These are phyloP conservation scores for Fusarium mexicanum DNA, from an alignment of 2,329 filamentous ascomycete genomes.

Conservation along the genomic window DNA sequence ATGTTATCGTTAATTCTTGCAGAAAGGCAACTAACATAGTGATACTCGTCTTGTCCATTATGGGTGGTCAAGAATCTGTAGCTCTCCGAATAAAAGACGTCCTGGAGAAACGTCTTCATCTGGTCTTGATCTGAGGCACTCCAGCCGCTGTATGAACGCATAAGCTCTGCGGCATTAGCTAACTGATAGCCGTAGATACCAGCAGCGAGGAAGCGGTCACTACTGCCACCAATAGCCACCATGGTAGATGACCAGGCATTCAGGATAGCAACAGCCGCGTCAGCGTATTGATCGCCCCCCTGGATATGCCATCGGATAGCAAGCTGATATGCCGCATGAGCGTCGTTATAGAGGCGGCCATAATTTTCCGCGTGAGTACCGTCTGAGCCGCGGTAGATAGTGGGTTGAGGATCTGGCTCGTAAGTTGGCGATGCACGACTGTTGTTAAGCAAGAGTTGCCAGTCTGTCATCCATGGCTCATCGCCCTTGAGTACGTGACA, in stretches of 20 bases:
- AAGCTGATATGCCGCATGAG: neutral
- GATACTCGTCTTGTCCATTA: neutral
- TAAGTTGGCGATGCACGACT: neutral
- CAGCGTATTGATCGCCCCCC: neutral
- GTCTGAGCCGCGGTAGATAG: neutral
- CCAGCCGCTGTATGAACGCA: neutral
- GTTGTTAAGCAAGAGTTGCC: neutral
- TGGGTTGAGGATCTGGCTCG: neutral
- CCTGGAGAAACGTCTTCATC: neutral
- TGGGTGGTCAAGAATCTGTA: neutral
- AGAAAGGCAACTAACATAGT: neutral
- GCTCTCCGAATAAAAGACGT: neutral
- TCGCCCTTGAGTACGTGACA: neutral
- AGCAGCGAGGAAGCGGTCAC: neutral
- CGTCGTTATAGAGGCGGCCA: neutral
- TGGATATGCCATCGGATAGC: neutral
- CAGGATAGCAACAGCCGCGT: neutral
- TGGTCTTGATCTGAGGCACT: neutral
- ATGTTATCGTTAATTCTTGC: rapidly evolving
- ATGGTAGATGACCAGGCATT: neutral
- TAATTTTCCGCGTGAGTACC: neutral
- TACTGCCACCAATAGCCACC: neutral
- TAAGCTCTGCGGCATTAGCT: neutral
- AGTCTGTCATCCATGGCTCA: neutral
- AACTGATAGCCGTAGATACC: neutral